These are phyloP conservation scores for Tolypocladium sp. DNA, from an alignment of 2,329 filamentous ascomycete genomes.

Conservation along the genomic window DNA sequence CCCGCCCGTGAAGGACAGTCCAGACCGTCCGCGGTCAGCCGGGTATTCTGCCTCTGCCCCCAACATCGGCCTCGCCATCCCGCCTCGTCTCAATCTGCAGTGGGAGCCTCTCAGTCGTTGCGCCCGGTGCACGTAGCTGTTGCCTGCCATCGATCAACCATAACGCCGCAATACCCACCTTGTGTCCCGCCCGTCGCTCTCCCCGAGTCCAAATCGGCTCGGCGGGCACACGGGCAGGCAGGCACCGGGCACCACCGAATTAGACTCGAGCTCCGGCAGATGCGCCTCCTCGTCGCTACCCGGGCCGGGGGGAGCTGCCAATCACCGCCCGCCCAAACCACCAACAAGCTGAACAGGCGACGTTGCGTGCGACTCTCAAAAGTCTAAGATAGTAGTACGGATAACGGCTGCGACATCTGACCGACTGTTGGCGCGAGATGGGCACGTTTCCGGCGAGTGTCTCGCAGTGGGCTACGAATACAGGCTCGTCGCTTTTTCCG, in stretches of 20 bases:
- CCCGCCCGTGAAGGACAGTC: neutral
- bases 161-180: neutral
- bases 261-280: neutral
- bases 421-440: neutral
- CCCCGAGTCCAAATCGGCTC: too few relatives aligned
- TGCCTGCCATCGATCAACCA: neutral
- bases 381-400: too few relatives aligned
- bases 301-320: neutral
- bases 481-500: neutral
- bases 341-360: too few relatives aligned
- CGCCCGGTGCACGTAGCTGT: neutral
- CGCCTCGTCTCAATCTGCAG: neutral
- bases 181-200: too few relatives aligned
- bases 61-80: neutral
- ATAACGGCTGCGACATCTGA: too few relatives aligned
- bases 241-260: too few relatives aligned
- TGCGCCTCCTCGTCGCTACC: neutral
- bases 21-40: neutral
- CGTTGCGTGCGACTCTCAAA: too few relatives aligned
- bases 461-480: neutral
- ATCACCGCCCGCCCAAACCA: neutral
- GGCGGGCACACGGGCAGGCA: too few relatives aligned
- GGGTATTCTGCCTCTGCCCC: neutral
- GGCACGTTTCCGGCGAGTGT: neutral
- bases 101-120: neutral